Percentiles rank a stretch among this genome's conserved stretches.
These are phyloP conservation scores for Macrolepiota dolichaula DNA, from an alignment of 768 basidiomycete species.

Conservation along the genomic window DNA sequence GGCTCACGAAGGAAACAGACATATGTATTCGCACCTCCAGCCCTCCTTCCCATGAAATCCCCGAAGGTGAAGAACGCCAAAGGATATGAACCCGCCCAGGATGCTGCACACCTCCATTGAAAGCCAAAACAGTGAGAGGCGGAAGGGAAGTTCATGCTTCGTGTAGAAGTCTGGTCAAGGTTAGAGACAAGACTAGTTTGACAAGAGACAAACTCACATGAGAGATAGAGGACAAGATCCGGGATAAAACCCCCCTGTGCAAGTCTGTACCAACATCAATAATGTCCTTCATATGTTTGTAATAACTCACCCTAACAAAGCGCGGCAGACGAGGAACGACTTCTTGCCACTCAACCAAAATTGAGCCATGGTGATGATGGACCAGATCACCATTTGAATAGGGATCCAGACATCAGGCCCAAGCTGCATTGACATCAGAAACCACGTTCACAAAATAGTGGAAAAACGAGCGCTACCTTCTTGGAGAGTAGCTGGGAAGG, in stretches of 20 bases:
- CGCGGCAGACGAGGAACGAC: slow-evolving; percentile 46
- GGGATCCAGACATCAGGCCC: slow-evolving; percentile 68
- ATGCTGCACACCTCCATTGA: slow-evolving; percentile 44
- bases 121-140: slow-evolving; percentile 55
- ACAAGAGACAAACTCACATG: slow-evolving; percentile 34
- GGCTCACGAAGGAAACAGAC: neutral
- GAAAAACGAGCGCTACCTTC: slow-evolving; percentile 31
- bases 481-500: slow-evolving; percentile 65
- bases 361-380: slow-evolving; percentile 47
- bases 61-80: slow-evolving; percentile 60
- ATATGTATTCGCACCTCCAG: slow-evolving; percentile 33
- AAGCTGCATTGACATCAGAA: slow-evolving; percentile 26
- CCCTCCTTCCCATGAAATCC: slow-evolving; percentile 50
- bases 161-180: slow-evolving; percentile 51
- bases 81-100: slow-evolving; percentile 52
- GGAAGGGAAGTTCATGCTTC: slow-evolving; percentile 53
- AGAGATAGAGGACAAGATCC: slow-evolving; percentile 59
- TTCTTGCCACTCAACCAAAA: slow-evolving; percentile 54
- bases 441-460: neutral
- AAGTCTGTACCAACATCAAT: neutral
- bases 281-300: neutral
- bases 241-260: slow-evolving; percentile 49
- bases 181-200: neutral
- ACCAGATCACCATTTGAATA: slow-evolving; percentile 54
- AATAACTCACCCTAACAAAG: slow-evolving; percentile 26